Conservation (phyloP, 2,329 filamentous ascomycete genomes). For the Lecanicillium sp. region DNA sequence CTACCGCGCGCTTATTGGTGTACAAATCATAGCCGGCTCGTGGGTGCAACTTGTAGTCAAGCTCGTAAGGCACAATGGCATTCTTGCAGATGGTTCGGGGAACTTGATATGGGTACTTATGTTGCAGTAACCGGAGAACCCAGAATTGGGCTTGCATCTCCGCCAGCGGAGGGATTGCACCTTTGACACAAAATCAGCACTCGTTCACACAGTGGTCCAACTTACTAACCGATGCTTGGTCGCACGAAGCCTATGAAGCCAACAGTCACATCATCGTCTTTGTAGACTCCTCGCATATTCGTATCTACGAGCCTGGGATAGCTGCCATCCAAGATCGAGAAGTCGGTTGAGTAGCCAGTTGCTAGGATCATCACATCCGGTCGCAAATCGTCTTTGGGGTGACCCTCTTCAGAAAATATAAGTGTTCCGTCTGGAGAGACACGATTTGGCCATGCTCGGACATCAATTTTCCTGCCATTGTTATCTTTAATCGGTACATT, state of each 20-base stretch:
- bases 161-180: conserved; percentile 38
- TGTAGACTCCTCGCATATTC: conserved; percentile 46
- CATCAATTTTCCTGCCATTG: conserved; percentile 30
- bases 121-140: conserved; percentile 30
- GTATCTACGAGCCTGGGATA: conserved; percentile 37
- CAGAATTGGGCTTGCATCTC: conserved; percentile 41
- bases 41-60: conserved; percentile 31
- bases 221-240: conserved; percentile 28
- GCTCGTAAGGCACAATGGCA: conserved; percentile 24
- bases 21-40: conserved; percentile 24
- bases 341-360: conserved; percentile 36
- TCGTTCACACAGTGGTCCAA: too few relatives aligned
- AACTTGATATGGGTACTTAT: conserved; percentile 15
- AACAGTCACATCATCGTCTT: conserved; percentile 25
- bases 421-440: conserved; percentile 29
- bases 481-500: conserved; percentile 31
- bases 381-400: conserved; percentile 15
- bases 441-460: conserved; percentile 32
- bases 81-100: conserved; percentile 10
- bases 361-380: conserved; percentile 38
- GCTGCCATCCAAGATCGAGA: conserved; percentile 28
- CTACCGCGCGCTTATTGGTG: conserved; percentile 31
- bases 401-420: conserved; percentile 20
- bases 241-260: conserved; percentile 40
- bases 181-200: conserved; percentile 13